Evolutionary conservation across 352 stramenopile genomes (phyloP), one percentile per base, ranked within the genome.

Genomic region (Phytopythium helicoides): DNA sequence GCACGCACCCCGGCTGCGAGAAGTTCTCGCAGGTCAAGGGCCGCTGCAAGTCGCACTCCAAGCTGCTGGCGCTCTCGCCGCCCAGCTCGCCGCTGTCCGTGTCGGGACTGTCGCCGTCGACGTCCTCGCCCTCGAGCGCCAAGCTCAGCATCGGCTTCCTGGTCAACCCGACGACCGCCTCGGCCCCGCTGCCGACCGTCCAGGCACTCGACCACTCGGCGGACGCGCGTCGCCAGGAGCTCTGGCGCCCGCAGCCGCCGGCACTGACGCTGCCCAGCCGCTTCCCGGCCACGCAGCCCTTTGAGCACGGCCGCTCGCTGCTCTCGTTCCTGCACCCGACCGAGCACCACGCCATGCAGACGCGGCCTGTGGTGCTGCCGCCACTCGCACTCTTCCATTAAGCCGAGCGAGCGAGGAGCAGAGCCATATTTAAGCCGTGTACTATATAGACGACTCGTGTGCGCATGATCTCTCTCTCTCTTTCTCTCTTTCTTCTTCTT

Each of bases 21-120:
- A 94, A 94, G 69, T 94, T 94, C 53, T 90, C 83, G n/a, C 83
- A 94, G 56, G 82, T 94, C 54, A 90, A 90, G 37, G 83, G 83
- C 21, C 82, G 82, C 19, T 94, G 83, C 68, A 94, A 94, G 71
- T 86, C 77, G 31, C 83, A 94, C 65, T 89, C 81, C 9, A 94
- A 94, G 71, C 72, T 92, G 7, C 34, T 78, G 22, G 58, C 57
- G 3, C 47, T 62, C 11, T 48, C 58, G 16, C 38, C 65, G 16
- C 48, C 47, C 35, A 56, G 46, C n/a, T 60, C 63, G 51, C 66
- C 60, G 40, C 40, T 60, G 14, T 38, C 36, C 52, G 50, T 66
- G 35, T n/a, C 22, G 6, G 39, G 66, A 52, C 48, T 81, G 31
- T 74, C 73, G 3, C 60, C 60, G 9, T 40, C 49, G 36, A 73